Conservation (phyloP, 2,329 filamentous ascomycete species). For the Claviceps sp. region DNA sequence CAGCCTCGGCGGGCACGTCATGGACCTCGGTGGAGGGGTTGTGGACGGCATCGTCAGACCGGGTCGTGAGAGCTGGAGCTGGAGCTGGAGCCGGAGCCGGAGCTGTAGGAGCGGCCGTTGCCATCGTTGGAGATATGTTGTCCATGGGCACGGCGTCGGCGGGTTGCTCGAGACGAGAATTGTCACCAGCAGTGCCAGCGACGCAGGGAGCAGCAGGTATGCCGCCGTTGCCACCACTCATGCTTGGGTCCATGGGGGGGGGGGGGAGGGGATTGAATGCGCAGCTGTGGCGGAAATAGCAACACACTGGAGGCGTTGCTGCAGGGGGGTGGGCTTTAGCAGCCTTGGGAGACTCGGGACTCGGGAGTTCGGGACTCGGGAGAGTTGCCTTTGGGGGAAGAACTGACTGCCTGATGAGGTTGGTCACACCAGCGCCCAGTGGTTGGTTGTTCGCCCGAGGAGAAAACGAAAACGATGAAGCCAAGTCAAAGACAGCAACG, state of each 20-base stretch:
- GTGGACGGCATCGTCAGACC: conserved; percentile 7
- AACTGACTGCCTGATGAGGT: too few relatives aligned
- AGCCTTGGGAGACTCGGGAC: too few relatives aligned
- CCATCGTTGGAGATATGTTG: conserved; percentile 15
- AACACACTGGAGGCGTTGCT: neutral
- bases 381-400: too few relatives aligned
- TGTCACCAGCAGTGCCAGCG: conserved; percentile 10
- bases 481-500: too few relatives aligned
- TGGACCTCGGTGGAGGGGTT: conserved; percentile 6
- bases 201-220: neutral
- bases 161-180: conserved; percentile 20
- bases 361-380: too few relatives aligned
- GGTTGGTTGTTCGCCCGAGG: too few relatives aligned
- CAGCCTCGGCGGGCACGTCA: conserved; percentile 6
- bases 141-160: conserved; percentile 25
- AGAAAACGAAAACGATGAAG: too few relatives aligned
- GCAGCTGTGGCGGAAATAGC: conserved; percentile 2
- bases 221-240: conserved; percentile 16
- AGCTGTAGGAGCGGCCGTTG: conserved; percentile 6
- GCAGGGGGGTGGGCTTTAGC: too few relatives aligned
- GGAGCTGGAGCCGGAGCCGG: conserved; percentile 7
- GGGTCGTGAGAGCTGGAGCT: conserved; percentile 8
- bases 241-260: conserved; percentile 19
- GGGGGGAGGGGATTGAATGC: conserved; percentile 14
- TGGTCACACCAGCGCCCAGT: too few relatives aligned